Evolutionary conservation across 2,329 filamentous ascomycete species (phyloP).

Genomic region (Neopestalotiopsis sp.): DNA sequence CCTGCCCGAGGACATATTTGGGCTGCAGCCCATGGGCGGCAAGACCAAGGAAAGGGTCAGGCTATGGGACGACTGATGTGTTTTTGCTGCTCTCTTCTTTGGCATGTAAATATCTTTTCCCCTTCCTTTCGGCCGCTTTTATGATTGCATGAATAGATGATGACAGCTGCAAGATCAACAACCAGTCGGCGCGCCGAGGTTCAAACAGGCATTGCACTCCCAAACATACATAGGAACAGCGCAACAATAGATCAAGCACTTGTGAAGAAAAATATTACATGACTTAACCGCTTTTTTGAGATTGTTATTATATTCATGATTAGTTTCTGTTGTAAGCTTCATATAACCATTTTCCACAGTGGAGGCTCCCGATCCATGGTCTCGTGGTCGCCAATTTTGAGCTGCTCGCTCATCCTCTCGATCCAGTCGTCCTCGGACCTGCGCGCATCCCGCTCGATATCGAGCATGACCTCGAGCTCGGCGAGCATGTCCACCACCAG

Average conservation of each 20-base stretch:
- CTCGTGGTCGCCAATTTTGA: constrained; percentile 40
- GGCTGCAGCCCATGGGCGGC: constrained; percentile 53
- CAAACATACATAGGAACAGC: neutral
- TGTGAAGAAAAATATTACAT: neutral
- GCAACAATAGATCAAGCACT: neutral
- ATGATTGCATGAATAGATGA: neutral
- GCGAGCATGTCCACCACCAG: constrained; percentile 64
- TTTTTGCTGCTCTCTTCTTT: too few relatives aligned
- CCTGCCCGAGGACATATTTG: constrained; percentile 59
- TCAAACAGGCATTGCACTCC: neutral
- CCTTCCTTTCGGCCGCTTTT: neutral
- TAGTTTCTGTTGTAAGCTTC: neutral
- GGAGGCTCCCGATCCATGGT: constrained; percentile 31
- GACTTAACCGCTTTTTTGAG: neutral
- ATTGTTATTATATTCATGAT: neutral
- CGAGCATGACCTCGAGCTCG: constrained; percentile 68
- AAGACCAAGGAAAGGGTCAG: constrained; percentile 29
- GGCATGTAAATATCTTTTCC: too few relatives aligned
- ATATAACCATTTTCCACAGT: constrained; percentile 35
- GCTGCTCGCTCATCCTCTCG: constrained; percentile 53
- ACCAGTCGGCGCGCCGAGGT: neutral
- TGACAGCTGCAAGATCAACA: neutral
- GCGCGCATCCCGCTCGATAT: constrained; percentile 64
- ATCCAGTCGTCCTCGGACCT: constrained; percentile 65
- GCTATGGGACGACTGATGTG: constrained; percentile 14